Evolutionary conservation across 2,329 filamentous ascomycete genomes (phyloP).

Genomic region (Fusarium heterosporum): DNA sequence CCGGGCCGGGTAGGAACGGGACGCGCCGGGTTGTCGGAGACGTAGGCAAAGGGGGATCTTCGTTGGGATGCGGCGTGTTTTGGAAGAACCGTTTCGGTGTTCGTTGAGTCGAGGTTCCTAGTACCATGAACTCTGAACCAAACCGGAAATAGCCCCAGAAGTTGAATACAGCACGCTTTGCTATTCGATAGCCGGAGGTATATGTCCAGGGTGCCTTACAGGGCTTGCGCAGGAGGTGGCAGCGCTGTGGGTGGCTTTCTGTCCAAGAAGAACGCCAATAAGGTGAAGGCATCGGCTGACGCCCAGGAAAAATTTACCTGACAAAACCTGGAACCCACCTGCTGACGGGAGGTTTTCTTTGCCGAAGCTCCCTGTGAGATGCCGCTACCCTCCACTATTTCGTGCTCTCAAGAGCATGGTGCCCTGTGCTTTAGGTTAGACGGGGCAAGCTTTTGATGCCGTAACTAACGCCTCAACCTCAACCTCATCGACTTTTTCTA

Average conservation of each 20-base stretch:
- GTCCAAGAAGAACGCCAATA: constrained; percentile 24
- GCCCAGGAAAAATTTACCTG: constrained; percentile 44
- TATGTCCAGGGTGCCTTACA: constrained; percentile 39
- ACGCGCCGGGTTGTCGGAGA: constrained; percentile 34
- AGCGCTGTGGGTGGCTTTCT: constrained; percentile 25
- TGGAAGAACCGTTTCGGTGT: constrained; percentile 27
- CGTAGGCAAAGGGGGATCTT: constrained; percentile 1
- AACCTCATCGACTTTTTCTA: constrained; percentile 43
- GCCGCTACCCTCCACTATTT: constrained; percentile 13
- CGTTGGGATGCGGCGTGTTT: constrained; percentile 29
- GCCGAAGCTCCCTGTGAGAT: constrained; percentile 44
- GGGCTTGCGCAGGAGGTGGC: constrained; percentile 23
- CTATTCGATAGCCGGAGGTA: constrained; percentile 39
- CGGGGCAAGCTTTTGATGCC: constrained; percentile 44
- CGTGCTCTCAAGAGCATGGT: constrained; percentile 10
- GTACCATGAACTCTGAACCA: constrained; percentile 23
- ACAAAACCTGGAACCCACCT: constrained; percentile 10
- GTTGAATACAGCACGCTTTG: constrained; percentile 6
- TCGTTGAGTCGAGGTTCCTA: constrained; percentile 39
- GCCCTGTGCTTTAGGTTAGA: constrained; percentile 39
- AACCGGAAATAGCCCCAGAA: constrained; percentile 15
- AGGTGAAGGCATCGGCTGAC: constrained; percentile 13
- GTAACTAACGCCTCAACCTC: constrained; percentile 41
- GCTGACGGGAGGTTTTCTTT: constrained; percentile 38
- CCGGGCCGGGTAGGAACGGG: constrained; percentile 44